Conservation (phyloP, 345 rosid species). For the Eucalyptus victrix region DNA sequence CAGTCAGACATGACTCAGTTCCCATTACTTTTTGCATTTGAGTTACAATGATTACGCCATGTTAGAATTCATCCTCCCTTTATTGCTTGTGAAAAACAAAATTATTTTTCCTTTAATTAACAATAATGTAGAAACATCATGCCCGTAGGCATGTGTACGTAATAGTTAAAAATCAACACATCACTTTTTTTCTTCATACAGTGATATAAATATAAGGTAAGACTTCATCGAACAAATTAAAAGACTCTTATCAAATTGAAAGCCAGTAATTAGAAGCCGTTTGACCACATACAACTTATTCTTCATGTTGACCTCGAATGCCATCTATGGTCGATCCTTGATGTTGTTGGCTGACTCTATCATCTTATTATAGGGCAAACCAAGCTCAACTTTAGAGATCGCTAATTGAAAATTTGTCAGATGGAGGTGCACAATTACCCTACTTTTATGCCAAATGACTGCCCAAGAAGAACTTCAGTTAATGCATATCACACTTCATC, state of each 20-base stretch:
- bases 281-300: neutral
- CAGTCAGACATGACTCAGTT: neutral
- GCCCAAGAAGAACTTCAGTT: neutral
- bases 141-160: neutral
- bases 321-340: neutral
- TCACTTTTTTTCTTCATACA: too few species aligned
- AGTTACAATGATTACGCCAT: neutral
- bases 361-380: neutral
- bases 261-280: neutral
- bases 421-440: neutral
- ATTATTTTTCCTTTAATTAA: too few species aligned
- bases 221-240: too few species aligned
- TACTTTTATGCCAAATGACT: neutral
- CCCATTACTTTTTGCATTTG: neutral
- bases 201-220: too few species aligned
- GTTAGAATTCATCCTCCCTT: neutral
- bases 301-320: neutral
- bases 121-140: neutral
- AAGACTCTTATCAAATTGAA: too few species aligned
- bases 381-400: neutral
- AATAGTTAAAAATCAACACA: neutral
- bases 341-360: neutral
- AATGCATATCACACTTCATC: neutral
- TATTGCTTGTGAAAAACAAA: neutral
- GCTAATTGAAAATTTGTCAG: too few species aligned